Percentiles rank a stretch among this genome's conserved stretches.
These are phyloP conservation scores for Coemansia sp. DNA, from an alignment of 192 early-diverging fungal species.

Conservation along the genomic window DNA sequence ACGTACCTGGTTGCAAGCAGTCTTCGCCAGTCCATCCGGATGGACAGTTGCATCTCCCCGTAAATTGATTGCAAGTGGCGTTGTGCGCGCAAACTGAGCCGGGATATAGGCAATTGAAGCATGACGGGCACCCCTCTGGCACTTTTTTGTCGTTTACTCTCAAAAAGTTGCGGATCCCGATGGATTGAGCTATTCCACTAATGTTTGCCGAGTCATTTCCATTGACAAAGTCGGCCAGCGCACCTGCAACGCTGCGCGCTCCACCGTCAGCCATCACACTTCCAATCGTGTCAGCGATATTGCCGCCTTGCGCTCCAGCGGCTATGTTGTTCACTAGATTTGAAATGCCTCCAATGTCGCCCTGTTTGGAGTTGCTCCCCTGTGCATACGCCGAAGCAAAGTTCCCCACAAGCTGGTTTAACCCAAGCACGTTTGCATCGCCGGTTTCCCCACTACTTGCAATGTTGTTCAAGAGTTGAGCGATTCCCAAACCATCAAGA, in stretches of 20 bases:
- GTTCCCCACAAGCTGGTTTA: slow-evolving; percentile 1
- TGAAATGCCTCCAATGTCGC: background rate
- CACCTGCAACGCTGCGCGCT: slow-evolving; percentile 16
- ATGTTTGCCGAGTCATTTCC: slow-evolving; percentile 35
- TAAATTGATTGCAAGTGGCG: slow-evolving; percentile 72
- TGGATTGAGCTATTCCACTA: slow-evolving; percentile 31
- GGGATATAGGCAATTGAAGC: slow-evolving; percentile 85
- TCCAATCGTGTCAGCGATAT: slow-evolving; percentile 3
- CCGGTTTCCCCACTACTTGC: slow-evolving; percentile 2
- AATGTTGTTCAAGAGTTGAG: slow-evolving; percentile 8
- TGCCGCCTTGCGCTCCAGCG: slow-evolving; percentile 4
- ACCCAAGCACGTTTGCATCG: background rate
- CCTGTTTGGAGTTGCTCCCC: background rate
- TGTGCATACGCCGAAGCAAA: background rate
- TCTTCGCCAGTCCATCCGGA: slow-evolving; percentile 82
- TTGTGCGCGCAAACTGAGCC: slow-evolving; percentile 75
- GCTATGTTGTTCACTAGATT: background rate
- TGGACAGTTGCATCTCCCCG: slow-evolving; percentile 76
- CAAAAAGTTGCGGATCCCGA: slow-evolving; percentile 51
- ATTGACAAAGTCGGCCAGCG: slow-evolving; percentile 38
- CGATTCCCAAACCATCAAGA: background rate
- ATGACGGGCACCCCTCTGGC: slow-evolving; percentile 69
- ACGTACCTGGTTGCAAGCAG: slow-evolving; percentile 67
- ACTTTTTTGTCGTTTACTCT: slow-evolving; percentile 30
- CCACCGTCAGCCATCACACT: slow-evolving; percentile 1